A percentile compares a stretch with the other conserved stretches of the same genome.
phyloP scores from a whole-genome alignment of 345 rosid genomes.

The Eucalyptus marginata region DNA sequence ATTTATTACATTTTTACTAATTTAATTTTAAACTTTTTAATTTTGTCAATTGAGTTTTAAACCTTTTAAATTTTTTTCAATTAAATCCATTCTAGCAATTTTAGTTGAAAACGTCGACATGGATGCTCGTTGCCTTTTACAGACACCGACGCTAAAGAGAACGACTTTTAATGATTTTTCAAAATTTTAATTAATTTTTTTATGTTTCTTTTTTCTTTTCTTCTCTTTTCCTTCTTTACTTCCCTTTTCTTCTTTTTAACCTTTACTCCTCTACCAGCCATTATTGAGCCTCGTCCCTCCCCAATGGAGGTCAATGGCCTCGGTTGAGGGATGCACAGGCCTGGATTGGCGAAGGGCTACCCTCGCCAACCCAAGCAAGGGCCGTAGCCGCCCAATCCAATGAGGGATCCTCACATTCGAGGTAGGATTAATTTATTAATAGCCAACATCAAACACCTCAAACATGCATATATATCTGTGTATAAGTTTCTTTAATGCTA shows the following conservation, averaged over 20 bases:
- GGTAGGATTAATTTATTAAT: neutral
- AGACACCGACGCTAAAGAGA: accelerated
- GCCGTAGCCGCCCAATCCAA: accelerated
- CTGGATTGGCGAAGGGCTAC: accelerated
- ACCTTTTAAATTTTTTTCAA: accelerated
- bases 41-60: neutral
- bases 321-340: accelerated
- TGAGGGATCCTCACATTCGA: accelerated
- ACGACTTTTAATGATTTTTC: neutral
- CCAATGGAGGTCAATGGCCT: neutral
- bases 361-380: neutral
- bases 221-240: no score
- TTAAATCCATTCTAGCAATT: accelerated
- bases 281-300: neutral
- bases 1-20: accelerated
- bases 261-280: neutral
- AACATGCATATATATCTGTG: accelerated
- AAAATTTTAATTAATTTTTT: no score
- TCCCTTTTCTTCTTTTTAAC: accelerated
- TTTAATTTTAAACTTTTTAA: neutral
- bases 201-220: no score
- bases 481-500: neutral
- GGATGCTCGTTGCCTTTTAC: no score
- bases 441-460: neutral
- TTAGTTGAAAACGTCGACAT: no score